Percentiles rank a stretch among this genome's conserved stretches.
Evolutionary conservation across 306 rosid species (phyloP).

Genomic region (Coriaria nepalensis): DNA sequence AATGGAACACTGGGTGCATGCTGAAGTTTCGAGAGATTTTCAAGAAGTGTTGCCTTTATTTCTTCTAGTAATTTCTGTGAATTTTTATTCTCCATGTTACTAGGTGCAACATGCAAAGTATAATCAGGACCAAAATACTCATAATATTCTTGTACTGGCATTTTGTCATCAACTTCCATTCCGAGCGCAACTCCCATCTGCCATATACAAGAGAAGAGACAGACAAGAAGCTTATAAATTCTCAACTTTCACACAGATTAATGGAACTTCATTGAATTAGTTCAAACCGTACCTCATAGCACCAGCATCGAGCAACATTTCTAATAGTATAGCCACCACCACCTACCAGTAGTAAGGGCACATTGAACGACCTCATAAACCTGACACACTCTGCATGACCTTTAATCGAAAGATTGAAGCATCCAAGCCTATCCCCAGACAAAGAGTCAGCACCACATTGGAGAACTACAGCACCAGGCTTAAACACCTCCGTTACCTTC

Average conservation of each 20-base stretch:
- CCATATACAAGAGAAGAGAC: constrained; percentile 20
- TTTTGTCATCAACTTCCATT: constrained; percentile 79
- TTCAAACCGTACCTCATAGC: constrained; percentile 16
- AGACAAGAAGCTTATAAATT: no score
- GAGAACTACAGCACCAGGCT: constrained; percentile 22
- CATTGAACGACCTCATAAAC: constrained; percentile 20
- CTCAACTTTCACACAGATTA: no score
- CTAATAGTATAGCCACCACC: constrained; percentile 25
- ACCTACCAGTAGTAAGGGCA: constrained; percentile 17
- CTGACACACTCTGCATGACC: constrained; percentile 25
- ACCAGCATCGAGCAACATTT: constrained; percentile 21
- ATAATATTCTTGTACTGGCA: constrained; percentile 83
- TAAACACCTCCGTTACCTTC: constrained; percentile 20
- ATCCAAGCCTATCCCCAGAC: constrained; percentile 23
- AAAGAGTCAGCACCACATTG: constrained; percentile 28
- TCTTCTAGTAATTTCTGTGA: constrained; percentile 51
- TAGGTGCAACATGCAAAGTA: constrained; percentile 88
- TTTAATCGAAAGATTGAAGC: constrained; percentile 24
- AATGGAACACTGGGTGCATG: constrained; percentile 86
- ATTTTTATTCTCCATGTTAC: constrained; percentile 92
- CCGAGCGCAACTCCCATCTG: constrained; percentile 98
- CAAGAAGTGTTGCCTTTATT: constrained; percentile 66
- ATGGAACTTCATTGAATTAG: no score
- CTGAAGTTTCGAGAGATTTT: constrained; percentile 64
- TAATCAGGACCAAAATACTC: constrained; percentile 93